A percentile compares a stretch with the other conserved stretches of the same genome.
Evolutionary conservation across 116 monocot species (phyloP).

Genomic region (Zostera marina): DNA sequence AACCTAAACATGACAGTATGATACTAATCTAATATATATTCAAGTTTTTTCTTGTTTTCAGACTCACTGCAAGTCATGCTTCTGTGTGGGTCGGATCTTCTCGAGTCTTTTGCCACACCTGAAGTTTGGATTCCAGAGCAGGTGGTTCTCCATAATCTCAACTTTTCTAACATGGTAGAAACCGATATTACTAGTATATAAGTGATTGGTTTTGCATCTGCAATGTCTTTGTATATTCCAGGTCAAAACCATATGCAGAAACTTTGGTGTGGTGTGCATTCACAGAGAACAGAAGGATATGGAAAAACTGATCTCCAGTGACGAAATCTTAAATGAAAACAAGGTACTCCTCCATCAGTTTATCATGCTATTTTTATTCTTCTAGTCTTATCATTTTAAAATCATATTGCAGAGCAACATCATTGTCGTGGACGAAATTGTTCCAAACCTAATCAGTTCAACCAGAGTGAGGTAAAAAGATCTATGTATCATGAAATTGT

Average conservation of each 20-base stretch:
- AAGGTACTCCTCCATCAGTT: slow-evolving; percentile 22
- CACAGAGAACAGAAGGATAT: slow-evolving; percentile 62
- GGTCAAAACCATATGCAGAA: slow-evolving; percentile 59
- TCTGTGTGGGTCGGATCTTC: slow-evolving; percentile 89
- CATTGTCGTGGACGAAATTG: slow-evolving; percentile 61
- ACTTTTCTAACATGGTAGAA: not conserved
- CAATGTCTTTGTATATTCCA: slow-evolving; percentile 8
- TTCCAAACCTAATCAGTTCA: slow-evolving; percentile 87
- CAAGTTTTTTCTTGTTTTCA: slow-evolving; percentile 10
- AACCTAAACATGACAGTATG: not conserved
- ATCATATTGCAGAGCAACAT: slow-evolving; percentile 36
- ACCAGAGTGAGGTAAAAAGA: slow-evolving; percentile 60
- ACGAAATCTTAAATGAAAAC: slow-evolving; percentile 47
- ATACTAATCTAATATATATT: not conserved
- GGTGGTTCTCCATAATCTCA: slow-evolving; percentile 27
- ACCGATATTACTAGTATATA: not conserved
- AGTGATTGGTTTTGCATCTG: not conserved
- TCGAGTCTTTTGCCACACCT: slow-evolving; percentile 72
- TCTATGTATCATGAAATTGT: not conserved
- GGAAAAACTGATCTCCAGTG: slow-evolving; percentile 37
- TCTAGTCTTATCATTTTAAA: not conserved
- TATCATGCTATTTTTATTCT: not conserved
- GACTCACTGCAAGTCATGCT: slow-evolving; percentile 81
- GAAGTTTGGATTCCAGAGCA: slow-evolving; percentile 89
- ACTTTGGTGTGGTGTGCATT: slow-evolving; percentile 70